Evolutionary conservation across 2,329 filamentous ascomycete genomes (phyloP), one percentile per base, ranked within the genome.

Genomic region (Chlorencoelia australis): DNA sequence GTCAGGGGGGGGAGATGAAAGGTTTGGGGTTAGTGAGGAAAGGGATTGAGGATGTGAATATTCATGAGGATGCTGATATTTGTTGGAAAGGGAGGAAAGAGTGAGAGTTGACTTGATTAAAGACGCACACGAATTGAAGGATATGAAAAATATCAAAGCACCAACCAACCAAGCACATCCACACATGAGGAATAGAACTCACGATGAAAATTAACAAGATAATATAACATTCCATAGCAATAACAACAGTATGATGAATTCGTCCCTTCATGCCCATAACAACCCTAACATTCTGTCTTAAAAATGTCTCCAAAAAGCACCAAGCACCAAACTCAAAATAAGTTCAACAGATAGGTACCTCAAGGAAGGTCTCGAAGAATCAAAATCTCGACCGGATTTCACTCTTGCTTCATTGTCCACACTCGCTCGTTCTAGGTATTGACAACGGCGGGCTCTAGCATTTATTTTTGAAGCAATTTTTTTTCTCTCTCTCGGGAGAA

Each of bases 391-490:
- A 54, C 50, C 52, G 37, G 49, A 41, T 59, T 43, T 67, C 59
- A 55, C 57, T 71, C 59, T 72, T 64, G 68, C 68, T 71, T 69
- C 67, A 59, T 53, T 65, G 65, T 72, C 68, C 66, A 72, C 68
- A 71, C 68, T 65, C 59, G 61, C 63, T 53, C 65, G 63, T 62
- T 65, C 65, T 67, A 58, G 58, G 59, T 52, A 52, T 58, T 51
- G 64, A 54, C 60, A 60, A 64, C 61, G 67, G 60, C 66, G 62
- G 63, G 68, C 67, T 72, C 68, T 72, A 72, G 68, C 68, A 63
- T 63, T 53, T 55, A 53, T 45, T 42, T 52, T 51, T 51, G 52
- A 54, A 55, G 53, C 52, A 41, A 43, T 33, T 44, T 41, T 27
- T 13, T 33, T 30, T 18, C 18, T 21, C 16, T 33, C 13, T 19